Conservation (phyloP, 2,329 filamentous ascomycete species). For the Trichoderma atroviride region DNA sequence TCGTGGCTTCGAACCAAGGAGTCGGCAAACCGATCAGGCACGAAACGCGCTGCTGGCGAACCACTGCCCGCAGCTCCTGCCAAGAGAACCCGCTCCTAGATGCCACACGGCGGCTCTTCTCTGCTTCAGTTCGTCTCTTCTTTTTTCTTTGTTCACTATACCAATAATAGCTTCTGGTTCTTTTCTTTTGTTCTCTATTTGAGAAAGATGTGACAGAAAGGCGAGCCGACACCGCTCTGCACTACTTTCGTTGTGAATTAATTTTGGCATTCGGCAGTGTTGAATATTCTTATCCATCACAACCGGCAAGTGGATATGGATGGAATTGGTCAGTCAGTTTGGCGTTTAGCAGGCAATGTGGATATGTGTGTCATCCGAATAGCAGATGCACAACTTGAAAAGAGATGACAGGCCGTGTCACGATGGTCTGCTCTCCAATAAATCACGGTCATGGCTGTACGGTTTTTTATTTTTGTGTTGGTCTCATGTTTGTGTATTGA, state of each 20-base stretch:
- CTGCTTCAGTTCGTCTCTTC: conserved; percentile 7
- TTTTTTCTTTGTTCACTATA: conserved; percentile 18
- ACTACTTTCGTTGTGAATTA: conserved; percentile 14
- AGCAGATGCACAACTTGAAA: conserved; percentile 25
- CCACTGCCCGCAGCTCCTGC: conserved; percentile 36
- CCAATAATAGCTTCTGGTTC: conserved; percentile 24
- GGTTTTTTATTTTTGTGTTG: conserved; percentile 9
- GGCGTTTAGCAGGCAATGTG: conserved; percentile 27
- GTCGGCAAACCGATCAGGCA: conserved; percentile 47
- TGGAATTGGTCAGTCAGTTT: conserved; percentile 22
- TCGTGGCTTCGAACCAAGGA: conserved; percentile 69
- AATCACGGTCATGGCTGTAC: conserved; percentile 24
- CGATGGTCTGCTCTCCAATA: conserved; percentile 23
- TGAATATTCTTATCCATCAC: conserved; percentile 27
- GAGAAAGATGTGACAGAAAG: background rate
- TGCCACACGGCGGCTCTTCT: background rate
- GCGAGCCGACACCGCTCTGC: conserved; percentile 13
- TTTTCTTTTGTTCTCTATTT: conserved; percentile 3
- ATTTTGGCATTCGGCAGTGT: conserved; percentile 22
- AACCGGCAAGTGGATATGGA: conserved; percentile 21
- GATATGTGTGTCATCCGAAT: conserved; percentile 26
- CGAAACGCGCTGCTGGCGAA: conserved; percentile 46
- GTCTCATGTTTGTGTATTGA: conserved; percentile 17
- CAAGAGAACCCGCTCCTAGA: conserved; percentile 44
- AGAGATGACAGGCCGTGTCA: conserved; percentile 26